Evolutionary conservation across 441 rosid genomes (phyloP), one percentile per base, ranked within the genome.

Genomic region (Omphalea diandra): DNA sequence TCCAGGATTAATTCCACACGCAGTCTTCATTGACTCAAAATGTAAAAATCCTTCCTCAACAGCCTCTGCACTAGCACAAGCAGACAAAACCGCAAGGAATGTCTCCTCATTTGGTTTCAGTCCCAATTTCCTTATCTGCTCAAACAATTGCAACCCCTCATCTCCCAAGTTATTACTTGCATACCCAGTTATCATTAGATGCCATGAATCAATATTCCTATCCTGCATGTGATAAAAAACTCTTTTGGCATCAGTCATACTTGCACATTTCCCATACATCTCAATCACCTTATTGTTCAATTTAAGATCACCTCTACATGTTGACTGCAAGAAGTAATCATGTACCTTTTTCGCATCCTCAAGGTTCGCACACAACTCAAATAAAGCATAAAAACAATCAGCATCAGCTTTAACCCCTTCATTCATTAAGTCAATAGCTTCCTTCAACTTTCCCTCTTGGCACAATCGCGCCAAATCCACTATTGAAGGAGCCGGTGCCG

Each of bases 301-400:
- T 56, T 56, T 79, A 43, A 83, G 81, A 76, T 92, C 96, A 62
- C 86, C 83, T 76, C 97, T 84, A 75, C 65, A 86, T 0, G 73
- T 78, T 0, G 94, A 88, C 67, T 87, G 93, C 53, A 91, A 79
- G 78, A 94, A 90, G 74, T 79, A 91, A 80, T 91, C 97, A 60
- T 91, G 97, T n/a, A 90, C 89, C 79, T 87, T 94, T 80, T 90
- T 94, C 0, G 96, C 89, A 77, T 88, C 85, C 80, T 90, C 98
- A n/a, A 82, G 86, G 52, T 71, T 83, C 47, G 74, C 78, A 66
- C 93, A 87, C 61, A 78, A 73, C 50, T 80, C 89, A 47, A 94
- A 88, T 76, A 94, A 77, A 35, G 50, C 31, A 49, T 61, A 35
- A 63, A 94, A 90, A 67, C 94, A 87, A 49, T 79, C 72, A 32